Conservation (phyloP, 768 basidiomycete genomes). For the Mycena crocata region DNA sequence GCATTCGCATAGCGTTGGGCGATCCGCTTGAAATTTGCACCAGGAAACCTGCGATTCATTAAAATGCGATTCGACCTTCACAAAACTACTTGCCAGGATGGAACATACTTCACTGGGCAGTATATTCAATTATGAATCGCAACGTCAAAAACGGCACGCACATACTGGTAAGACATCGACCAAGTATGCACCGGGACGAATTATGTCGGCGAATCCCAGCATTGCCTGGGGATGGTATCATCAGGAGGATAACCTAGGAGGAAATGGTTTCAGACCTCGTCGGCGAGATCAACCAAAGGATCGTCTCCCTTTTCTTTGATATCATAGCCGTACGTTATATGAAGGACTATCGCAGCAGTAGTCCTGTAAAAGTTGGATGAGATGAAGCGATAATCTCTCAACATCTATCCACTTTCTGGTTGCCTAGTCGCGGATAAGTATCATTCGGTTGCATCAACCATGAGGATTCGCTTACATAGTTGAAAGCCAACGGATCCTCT, state of each 20-base stretch:
- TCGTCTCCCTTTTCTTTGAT: constrained; percentile 50
- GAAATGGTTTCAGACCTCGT: constrained; percentile 27
- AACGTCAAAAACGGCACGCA: constrained; percentile 33
- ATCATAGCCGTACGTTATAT: constrained; percentile 57
- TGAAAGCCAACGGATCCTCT: constrained; percentile 43
- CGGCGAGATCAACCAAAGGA: constrained; percentile 52
- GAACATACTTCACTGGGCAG: constrained; percentile 21
- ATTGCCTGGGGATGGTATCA: constrained; percentile 36
- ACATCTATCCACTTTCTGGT: constrained; percentile 41
- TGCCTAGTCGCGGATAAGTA: constrained; percentile 42
- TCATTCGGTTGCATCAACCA: constrained; percentile 28
- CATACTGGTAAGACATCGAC: constrained; percentile 64
- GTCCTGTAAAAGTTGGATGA: constrained; percentile 44
- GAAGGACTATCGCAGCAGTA: constrained; percentile 56
- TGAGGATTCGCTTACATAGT: background rate
- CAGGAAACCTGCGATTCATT: constrained; percentile 64
- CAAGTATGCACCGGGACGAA: constrained; percentile 55
- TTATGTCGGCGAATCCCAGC: constrained; percentile 51
- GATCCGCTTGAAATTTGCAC: constrained; percentile 61
- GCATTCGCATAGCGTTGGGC: constrained; percentile 58
- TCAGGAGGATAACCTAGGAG: background rate
- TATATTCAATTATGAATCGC: background rate
- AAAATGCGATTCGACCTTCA: background rate
- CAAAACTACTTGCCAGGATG: background rate
- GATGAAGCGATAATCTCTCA: background rate